Evolutionary conservation across 257 asterid species (phyloP), one percentile per base, ranked within the genome.

Genomic region (Solanum megistacrolobum): DNA sequence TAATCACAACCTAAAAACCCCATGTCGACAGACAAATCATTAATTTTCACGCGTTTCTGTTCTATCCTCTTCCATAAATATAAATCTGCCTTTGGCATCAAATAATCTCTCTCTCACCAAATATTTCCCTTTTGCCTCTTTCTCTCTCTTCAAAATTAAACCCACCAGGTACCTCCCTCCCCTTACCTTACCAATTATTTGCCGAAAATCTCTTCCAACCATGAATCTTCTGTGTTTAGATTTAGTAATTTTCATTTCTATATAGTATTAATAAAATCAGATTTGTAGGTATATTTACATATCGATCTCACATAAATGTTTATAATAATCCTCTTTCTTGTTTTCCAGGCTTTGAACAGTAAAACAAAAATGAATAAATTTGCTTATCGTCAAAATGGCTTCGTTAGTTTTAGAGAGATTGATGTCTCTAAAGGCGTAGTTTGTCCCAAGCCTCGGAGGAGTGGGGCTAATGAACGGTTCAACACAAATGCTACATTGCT

Each of bases 381-480:
- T 23, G 11, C 83, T 9, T 75, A 12, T 38, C 4, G 20, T 75
- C 83, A 75, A 75, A 75, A 75, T 75, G 83, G 55, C 18, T 73
- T 73, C 10, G 48, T 35, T 14, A 25, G 82, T 21, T 73, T 73
- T 76, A 35, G 66, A 38, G 87, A 88, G 39, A 46, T 43, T 35
- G 23, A 5, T 58, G 10, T 31, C 39, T 27, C 91, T 1, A 79
- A 89, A 83, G 92, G 89, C 81, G 91, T 92, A 48, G 88, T 91
- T 90, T 93, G 95, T 75, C 93, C 96, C 1, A 92, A 91, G 83
- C 95, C 96, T 66, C 90, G 92, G 39, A 89, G 90, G 71, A 25
- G 7, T 71, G 88, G 84, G n/a, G 65, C 55, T 27, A 69, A 27
- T 66, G 35, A 27, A 27, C 9, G 10, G 35, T 66, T 87, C 66